These are phyloP conservation scores for Vachellia pachyceras DNA, from an alignment of 306 rosid genomes.

Conservation along the genomic window DNA sequence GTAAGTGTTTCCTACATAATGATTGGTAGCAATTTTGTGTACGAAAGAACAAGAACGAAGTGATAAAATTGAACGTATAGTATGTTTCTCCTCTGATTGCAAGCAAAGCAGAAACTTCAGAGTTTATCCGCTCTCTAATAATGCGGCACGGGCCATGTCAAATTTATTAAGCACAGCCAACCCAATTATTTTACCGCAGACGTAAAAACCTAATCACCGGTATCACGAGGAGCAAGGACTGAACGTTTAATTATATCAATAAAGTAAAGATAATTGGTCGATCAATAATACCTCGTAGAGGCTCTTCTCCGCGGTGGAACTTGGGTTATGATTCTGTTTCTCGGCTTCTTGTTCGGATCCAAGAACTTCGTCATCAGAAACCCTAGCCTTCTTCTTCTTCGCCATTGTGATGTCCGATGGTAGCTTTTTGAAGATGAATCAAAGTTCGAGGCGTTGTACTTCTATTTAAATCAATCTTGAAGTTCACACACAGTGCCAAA, in stretches of 20 bases:
- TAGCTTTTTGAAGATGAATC: not conserved
- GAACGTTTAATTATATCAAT: not conserved
- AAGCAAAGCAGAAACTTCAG: not conserved
- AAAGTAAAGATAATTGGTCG: not conserved
- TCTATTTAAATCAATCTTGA: conserved; percentile 1
- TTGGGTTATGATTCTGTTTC: conserved; percentile 22
- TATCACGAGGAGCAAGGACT: not conserved
- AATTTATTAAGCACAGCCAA: not conserved
- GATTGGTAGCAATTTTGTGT: not conserved
- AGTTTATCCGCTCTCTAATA: not conserved
- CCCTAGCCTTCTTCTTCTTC: conserved; percentile 67
- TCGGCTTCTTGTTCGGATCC: conserved; percentile 36
- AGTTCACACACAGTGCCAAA: not conserved
- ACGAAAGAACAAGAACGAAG: not conserved
- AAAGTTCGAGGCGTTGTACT: not conserved
- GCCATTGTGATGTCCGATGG: conserved; percentile 46
- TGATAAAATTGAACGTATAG: not conserved
- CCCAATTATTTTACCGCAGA: too few relatives aligned
- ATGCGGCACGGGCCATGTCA: not conserved
- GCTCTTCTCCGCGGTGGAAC: conserved; percentile 40
- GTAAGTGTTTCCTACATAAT: not conserved
- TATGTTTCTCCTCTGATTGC: not conserved
- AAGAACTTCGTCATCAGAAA: conserved; percentile 55
- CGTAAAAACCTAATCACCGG: not conserved
- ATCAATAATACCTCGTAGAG: conserved; percentile 64